Conservation (phyloP, 2,329 filamentous ascomycete species). For the Fusarium sambucinum region DNA sequence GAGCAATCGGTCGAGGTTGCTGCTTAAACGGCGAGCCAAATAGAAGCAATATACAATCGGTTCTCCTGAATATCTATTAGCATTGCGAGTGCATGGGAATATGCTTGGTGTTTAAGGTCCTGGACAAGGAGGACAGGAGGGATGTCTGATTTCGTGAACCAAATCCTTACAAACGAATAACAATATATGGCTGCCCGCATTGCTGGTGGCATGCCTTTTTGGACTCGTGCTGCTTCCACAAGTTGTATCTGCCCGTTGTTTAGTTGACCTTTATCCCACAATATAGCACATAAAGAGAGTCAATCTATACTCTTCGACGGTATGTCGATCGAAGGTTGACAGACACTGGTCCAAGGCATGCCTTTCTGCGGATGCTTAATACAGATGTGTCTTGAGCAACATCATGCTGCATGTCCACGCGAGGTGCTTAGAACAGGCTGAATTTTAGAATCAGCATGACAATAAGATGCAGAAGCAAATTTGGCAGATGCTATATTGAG, state of each 20-base stretch:
- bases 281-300: background rate
- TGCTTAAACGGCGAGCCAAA: conserved; percentile 38
- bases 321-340: background rate
- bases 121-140: conserved; percentile 30
- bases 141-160: conserved; percentile 29
- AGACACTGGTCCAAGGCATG: background rate
- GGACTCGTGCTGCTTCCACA: background rate
- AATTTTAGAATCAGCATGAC: background rate
- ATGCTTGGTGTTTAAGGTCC: conserved; percentile 39
- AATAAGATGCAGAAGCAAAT: background rate
- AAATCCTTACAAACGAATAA: conserved; percentile 25
- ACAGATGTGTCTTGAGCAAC: background rate
- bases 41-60: conserved; percentile 10
- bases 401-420: background rate
- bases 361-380: too few relatives aligned
- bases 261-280: background rate
- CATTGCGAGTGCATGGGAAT: conserved; percentile 35
- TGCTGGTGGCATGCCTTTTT: background rate
- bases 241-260: background rate
- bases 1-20: conserved; percentile 63
- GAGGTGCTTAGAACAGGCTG: background rate
- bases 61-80: conserved; percentile 38
- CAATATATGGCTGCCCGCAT: conserved; percentile 4
- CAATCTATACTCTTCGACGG: background rate
- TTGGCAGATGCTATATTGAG: background rate